A percentile compares a stretch with the other conserved stretches of the same genome.
phyloP scores from a whole-genome alignment of 73 alveolate genomes.

The Paramecium sexaurelia region DNA sequence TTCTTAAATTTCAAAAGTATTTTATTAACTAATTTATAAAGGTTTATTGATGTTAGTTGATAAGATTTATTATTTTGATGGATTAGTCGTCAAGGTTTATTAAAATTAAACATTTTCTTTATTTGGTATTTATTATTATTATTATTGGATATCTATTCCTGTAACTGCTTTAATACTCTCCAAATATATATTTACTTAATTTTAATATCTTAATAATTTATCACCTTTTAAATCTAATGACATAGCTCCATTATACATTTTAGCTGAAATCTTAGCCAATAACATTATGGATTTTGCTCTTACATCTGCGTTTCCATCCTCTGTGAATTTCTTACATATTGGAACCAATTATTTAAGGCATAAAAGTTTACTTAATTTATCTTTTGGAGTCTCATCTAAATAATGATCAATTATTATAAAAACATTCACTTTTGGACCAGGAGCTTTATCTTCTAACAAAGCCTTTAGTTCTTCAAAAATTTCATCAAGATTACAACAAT shows the following conservation, averaged over 20 bases:
- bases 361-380: background rate
- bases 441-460: conserved; percentile 2
- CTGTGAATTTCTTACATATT: background rate
- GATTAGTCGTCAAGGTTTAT: background rate
- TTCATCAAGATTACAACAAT: background rate
- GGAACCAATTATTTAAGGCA: background rate
- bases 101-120: background rate
- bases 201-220: background rate
- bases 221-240: conserved; percentile 21
- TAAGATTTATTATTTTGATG: background rate
- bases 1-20: background rate
- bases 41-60: no score
- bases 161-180: background rate
- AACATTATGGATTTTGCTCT: background rate
- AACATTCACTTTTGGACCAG: background rate
- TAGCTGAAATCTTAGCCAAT: conserved; percentile 14
- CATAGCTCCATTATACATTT: background rate
- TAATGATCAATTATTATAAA: background rate
- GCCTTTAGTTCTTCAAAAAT: background rate
- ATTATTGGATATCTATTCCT: background rate
- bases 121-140: background rate
- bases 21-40: no score
- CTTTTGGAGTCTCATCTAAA: background rate
- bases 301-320: conserved; percentile 50
- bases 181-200: background rate